These are phyloP conservation scores for Komagataella mondaviorum DNA, from an alignment of 805 yeast species.

Conservation along the genomic window DNA sequence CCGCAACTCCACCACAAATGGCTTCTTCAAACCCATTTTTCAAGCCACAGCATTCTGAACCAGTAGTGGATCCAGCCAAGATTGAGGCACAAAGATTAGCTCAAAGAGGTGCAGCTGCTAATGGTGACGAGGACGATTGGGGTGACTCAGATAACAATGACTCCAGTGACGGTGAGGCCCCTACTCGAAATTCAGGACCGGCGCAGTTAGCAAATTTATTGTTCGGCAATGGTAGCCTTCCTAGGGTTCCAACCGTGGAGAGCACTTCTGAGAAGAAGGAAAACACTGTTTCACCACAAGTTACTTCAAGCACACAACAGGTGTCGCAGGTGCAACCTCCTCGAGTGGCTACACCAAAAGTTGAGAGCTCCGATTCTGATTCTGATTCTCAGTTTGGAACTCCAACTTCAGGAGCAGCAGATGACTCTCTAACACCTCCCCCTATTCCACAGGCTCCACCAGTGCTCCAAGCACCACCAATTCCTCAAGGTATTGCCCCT, in stretches of 20 bases:
- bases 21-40: slow-evolving; percentile 44
- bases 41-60: slow-evolving; percentile 24
- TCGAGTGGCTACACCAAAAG: slow-evolving; percentile 1
- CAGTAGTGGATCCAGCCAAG: slow-evolving; percentile 30
- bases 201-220: slow-evolving; percentile 41
- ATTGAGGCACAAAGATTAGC: slow-evolving; percentile 61
- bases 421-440: slow-evolving; percentile 4
- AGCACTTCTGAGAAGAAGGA: neutral
- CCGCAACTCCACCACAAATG: neutral
- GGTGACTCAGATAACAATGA: slow-evolving; percentile 16
- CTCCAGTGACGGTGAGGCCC: slow-evolving; percentile 30
- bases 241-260: slow-evolving; percentile 10
- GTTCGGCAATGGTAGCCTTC: slow-evolving; percentile 35
- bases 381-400: slow-evolving; percentile 7
- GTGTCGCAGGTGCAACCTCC: slow-evolving; percentile 4
- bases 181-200: slow-evolving; percentile 35
- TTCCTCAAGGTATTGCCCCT: slow-evolving; percentile 6
- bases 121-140: slow-evolving; percentile 29
- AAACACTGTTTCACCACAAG: slow-evolving; percentile 1
- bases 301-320: slow-evolving; percentile 2
- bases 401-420: slow-evolving; percentile 11
- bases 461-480: slow-evolving; percentile 5
- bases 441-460: slow-evolving; percentile 12
- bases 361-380: slow-evolving; percentile 3
- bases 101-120: slow-evolving; percentile 41